Conservation (phyloP, 208 protist genomes). For the Leishmania tarentolae region DNA sequence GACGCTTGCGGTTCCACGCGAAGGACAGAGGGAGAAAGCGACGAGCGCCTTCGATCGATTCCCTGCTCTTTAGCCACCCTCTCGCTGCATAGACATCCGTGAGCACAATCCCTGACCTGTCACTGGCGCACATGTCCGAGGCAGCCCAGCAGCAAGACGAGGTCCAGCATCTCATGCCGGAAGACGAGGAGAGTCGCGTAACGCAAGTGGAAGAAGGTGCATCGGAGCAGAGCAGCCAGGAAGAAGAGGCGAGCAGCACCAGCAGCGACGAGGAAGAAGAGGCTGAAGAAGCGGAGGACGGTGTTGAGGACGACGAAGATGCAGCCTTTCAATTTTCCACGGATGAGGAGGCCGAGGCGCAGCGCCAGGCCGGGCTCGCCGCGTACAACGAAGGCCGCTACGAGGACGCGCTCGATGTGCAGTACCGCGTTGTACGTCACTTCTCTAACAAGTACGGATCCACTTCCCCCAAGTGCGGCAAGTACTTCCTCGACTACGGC, state of each 20-base stretch:
- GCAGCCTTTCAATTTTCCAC: constrained; percentile 45
- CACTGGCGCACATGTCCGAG: constrained; percentile 1
- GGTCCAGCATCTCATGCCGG: background rate
- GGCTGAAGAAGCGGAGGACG: constrained; percentile 14
- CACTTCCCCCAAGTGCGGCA: constrained; percentile 53
- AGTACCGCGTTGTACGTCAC: constrained; percentile 82
- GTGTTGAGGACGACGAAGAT: constrained; percentile 48
- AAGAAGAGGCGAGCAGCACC: constrained; percentile 14
- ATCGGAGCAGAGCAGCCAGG: constrained; percentile 15
- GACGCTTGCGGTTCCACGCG: background rate
- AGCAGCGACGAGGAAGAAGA: constrained; percentile 34
- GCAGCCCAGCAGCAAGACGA: constrained; percentile 5
- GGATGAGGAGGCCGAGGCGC: constrained; percentile 60
- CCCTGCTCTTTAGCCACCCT: background rate
- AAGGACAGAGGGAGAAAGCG: too few species aligned
- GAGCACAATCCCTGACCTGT: constrained; percentile 3
- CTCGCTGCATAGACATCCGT: background rate
- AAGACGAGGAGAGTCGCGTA: constrained; percentile 7
- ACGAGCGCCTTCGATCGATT: background rate
- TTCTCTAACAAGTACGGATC: constrained; percentile 76
- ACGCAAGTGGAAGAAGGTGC: background rate
- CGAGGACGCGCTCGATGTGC: constrained; percentile 69
- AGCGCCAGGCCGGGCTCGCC: constrained; percentile 50
- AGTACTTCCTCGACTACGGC: constrained; percentile 90
- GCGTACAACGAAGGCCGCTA: constrained; percentile 75